Evolutionary conservation across 1,139 yeast species (phyloP), one percentile per base, ranked within the genome.

Genomic region (Candida sanyaensis): DNA sequence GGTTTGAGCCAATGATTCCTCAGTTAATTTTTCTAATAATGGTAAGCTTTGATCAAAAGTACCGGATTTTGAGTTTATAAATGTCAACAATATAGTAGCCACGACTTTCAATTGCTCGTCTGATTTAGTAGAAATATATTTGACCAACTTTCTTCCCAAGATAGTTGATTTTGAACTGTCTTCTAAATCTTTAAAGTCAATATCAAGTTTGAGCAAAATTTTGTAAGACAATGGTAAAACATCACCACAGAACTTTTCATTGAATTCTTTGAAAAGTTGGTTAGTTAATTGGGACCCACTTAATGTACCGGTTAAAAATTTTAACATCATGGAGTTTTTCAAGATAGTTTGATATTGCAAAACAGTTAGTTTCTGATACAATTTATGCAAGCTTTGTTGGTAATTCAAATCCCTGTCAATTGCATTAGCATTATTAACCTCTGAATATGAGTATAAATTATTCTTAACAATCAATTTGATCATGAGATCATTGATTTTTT

Each of bases 41-140:
- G 63, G 50, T 9, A 74, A 62, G 1, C 85, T 77, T 50, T 78
- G 81, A 52, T 76, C 78, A 45, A 63, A 69, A 27, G 75, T 77
- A 5, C 65, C 67, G 7, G 63, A 50, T 43, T 65, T 59, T 4
- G 71, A 58, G 55, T 77, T 75, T 10, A 79, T 51, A 54, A 77
- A 82, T 9, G 80, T 74, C 34, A 84, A 67, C 29, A 78, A 57
- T 46, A 82, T 62, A 1, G 69, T 63, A 6, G 76, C 62, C 11
- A 75, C 68, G 2, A 61, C 52, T 41, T 32, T 44, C n/a, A 37
- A 30, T 23, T 48, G 30, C 47, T 45, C 13, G 43, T 45, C 30
- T 17, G 37, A 2, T 39, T 31, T 28, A 34, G 44, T 41, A 41
- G 47, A 58, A 17, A 65, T 53, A 47, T 54, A 61, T 46, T 62